These are phyloP conservation scores for Triticum urartu DNA, from an alignment of 176 grass and related monocot species.

Conservation along the genomic window DNA sequence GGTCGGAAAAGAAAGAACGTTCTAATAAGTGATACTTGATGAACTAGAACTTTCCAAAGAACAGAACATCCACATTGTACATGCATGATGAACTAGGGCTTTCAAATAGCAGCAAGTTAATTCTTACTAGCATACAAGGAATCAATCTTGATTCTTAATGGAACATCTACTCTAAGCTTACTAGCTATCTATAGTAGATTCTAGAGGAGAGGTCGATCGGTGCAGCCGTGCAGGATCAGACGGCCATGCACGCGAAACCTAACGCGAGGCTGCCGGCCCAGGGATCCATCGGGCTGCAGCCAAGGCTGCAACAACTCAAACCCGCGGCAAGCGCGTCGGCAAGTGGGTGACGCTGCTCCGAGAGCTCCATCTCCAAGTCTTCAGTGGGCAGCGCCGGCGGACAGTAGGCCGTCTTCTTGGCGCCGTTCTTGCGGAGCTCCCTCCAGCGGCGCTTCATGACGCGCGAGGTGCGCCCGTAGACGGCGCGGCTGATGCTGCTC, in stretches of 20 bases:
- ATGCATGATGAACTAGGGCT: too few relatives aligned
- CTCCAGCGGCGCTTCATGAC: conserved; percentile 27
- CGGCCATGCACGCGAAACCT: background rate
- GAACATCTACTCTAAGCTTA: too few relatives aligned
- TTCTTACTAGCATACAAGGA: too few relatives aligned
- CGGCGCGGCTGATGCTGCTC: background rate
- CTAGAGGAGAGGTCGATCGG: too few relatives aligned
- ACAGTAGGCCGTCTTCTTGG: background rate
- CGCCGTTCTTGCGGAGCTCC: background rate
- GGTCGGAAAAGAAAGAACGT: too few relatives aligned
- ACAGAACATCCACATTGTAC: too few relatives aligned
- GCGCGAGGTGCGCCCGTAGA: background rate
- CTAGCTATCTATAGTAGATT: too few relatives aligned
- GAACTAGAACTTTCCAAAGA: too few relatives aligned
- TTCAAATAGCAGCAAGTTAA: too few relatives aligned
- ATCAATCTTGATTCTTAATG: too few relatives aligned
- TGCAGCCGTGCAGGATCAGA: background rate
- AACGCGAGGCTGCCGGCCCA: background rate
- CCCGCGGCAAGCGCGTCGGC: background rate
- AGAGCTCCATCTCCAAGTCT: background rate
- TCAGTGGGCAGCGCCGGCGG: background rate
- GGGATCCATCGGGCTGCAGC: background rate
- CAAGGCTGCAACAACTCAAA: background rate
- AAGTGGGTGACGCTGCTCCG: background rate
- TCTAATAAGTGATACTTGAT: too few relatives aligned